Evolutionary conservation across 352 stramenopile genomes (phyloP), one percentile per base, ranked within the genome.

Genomic region (Globisporangium orthogonon): DNA sequence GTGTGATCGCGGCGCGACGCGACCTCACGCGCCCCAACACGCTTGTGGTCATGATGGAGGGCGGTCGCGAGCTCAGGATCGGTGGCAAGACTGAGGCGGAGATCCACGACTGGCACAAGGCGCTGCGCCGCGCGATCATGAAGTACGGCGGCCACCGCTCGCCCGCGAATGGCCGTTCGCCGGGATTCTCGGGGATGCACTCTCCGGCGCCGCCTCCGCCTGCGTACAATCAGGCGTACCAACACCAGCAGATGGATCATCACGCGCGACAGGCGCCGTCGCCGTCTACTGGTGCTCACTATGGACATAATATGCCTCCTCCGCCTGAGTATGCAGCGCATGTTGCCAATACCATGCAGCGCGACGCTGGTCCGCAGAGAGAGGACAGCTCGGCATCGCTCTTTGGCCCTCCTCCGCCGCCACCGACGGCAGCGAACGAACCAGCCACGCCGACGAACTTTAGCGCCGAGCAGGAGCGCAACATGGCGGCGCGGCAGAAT

Each of bases 71-170:
- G 55, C 70, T 91, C 69, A 67, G 77, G n/a, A 71, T 89, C 10
- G 75, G 74, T 37, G 76, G 70, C 13, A 76, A 80, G 41, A 83
- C 68, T 29, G 78, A 89, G 53, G 63, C 70, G n/a, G 78, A 88
- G 46, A 78, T 88, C 59, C 69, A 79, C 43, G 77, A 86, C 30
- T 91, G 81, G 81, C 77, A 87, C 58, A 83, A 84, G 54, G 76
- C 75, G 18, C 62, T 91, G 23, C 66, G 67, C 15, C 61, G 67
- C 11, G 69, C 60, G 11, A 64, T 90, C 15, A 55, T 81, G 59
- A 58, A 80, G 50, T 47, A 65, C 11, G 67, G 76, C 46, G 61
- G 70, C 41, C 63, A 70, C 50, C 53, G 60, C 7, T 69, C 65
- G 49, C 70, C 62, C 13, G 55, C 65, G 7, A 52, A 69, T 30